Conservation (phyloP, 2,329 filamentous ascomycete species). For the Aspergillus ustus region DNA sequence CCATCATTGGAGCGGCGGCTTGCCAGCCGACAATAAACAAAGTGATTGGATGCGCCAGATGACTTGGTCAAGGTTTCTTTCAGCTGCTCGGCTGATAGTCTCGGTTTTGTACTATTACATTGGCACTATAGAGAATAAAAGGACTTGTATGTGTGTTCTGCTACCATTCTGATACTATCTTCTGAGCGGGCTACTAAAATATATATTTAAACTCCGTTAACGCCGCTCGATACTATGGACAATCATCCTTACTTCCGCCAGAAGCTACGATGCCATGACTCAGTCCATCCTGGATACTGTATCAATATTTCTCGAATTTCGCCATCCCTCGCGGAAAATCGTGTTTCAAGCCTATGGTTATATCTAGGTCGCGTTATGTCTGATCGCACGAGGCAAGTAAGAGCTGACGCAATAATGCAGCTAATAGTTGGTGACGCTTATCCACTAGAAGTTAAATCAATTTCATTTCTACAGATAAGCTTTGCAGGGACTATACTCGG, state of each 20-base stretch:
- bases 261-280: background rate
- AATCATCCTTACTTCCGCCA: too few relatives aligned
- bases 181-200: background rate
- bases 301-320: background rate
- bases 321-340: background rate
- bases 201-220: background rate
- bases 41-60: background rate
- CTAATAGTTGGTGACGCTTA: background rate
- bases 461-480: background rate
- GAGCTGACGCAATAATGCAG: background rate
- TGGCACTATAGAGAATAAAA: background rate
- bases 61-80: background rate
- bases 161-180: background rate
- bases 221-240: too few relatives aligned
- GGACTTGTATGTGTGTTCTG: background rate
- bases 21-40: background rate
- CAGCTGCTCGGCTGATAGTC: background rate
- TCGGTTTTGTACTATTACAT: background rate
- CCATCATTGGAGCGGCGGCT: conserved; percentile 6
- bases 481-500: background rate
- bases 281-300: background rate
- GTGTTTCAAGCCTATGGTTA: background rate
- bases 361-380: background rate
- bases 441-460: background rate
- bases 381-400: background rate